A percentile compares a stretch with the other conserved stretches of the same genome.
These are phyloP conservation scores for Fusarium brachygibbosum DNA, from an alignment of 2,329 filamentous ascomycete species.

Conservation along the genomic window DNA sequence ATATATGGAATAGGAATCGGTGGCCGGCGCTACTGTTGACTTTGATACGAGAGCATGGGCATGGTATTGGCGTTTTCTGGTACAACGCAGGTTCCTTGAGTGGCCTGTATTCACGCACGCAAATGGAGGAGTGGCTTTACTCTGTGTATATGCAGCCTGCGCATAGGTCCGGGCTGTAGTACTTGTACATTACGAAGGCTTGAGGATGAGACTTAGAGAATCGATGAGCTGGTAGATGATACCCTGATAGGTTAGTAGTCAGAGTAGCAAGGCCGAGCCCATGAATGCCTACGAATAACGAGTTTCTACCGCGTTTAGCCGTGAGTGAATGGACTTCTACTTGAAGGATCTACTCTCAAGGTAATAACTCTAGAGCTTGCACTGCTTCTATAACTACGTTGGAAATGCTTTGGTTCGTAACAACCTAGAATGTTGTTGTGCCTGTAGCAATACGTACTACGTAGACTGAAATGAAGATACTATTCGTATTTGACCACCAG, in stretches of 20 bases:
- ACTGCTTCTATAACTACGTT: neutral
- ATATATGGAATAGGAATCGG: slow-evolving; percentile 19
- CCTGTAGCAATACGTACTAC: no score
- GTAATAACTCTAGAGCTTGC: neutral
- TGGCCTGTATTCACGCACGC: slow-evolving; percentile 29
- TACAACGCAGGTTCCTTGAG: slow-evolving; percentile 36
- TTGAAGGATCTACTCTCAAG: neutral
- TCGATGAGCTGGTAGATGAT: slow-evolving; percentile 20
- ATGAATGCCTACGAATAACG: slow-evolving; percentile 10
- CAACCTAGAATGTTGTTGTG: neutral
- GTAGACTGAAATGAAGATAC: no score
- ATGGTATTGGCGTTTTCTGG: slow-evolving; percentile 55
- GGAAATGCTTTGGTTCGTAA: neutral
- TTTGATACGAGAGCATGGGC: slow-evolving; percentile 51
- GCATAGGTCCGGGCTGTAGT: slow-evolving; percentile 34
- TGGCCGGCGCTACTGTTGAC: slow-evolving; percentile 38
- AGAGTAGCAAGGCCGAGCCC: slow-evolving; percentile 26
- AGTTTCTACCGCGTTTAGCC: neutral
- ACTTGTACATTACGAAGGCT: slow-evolving; percentile 45
- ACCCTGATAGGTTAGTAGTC: slow-evolving; percentile 27
- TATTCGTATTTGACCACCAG: no score
- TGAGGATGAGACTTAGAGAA: slow-evolving; percentile 11
- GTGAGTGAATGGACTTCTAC: neutral
- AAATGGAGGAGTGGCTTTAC: slow-evolving; percentile 38
- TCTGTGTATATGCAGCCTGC: slow-evolving; percentile 47